Base-by-base conservation (phyloP, 768 basidiomycete species). In the Suillus subalutaceus region DNA sequence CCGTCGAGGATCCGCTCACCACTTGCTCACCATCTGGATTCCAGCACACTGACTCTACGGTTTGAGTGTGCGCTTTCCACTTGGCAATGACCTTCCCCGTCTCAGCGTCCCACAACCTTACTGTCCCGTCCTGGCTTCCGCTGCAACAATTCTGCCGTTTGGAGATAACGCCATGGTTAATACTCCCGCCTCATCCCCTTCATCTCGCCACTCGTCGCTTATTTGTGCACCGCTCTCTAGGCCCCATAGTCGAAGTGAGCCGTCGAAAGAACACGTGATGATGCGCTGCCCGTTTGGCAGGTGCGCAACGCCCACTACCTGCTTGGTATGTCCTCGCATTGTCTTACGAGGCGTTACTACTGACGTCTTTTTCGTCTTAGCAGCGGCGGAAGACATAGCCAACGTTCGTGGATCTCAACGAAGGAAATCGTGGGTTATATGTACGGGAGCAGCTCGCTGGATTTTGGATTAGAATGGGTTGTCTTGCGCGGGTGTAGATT, bases 221-320 rank as follows among this genome's bases (percentile, higher is more conserved):
- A 62, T 16, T 9, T 26, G 52, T 30, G 78, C 78, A 67, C 82
- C 82, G 2, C 32, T 55, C n/a, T 62, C 66, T 9, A 48, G 10
- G 61, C 69, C 38, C 69, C 69, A 70, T 18, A 69, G 6, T 35
- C 69, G 62, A 15, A 70, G 44, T 23, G 69, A 67, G 0, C 43
- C 18, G 50, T 69, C 69, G 1, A 3, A 10, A 3, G 69, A 70
- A 44, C 60, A 60, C 13, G 65, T 66, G 26, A 66, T 57, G 23
- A 64, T 50, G 15, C 23, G 37, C 6, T 7, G 20, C n/a, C 60
- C 16, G 9, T 23, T 13, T 2, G 52, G 10, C 7, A 57, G 57
- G 13, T 61, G 16, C 9, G 20, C 30, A 26, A n/a, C 60, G 16
- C 18, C 32, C 2, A 1, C 4, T 8, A 40, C 43, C 3, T 3